Percentiles rank a stretch among this genome's conserved stretches.
Evolutionary conservation across 495 filamentous ascomycete genomes (phyloP).

Genomic region (Penicillium samsonianum): DNA sequence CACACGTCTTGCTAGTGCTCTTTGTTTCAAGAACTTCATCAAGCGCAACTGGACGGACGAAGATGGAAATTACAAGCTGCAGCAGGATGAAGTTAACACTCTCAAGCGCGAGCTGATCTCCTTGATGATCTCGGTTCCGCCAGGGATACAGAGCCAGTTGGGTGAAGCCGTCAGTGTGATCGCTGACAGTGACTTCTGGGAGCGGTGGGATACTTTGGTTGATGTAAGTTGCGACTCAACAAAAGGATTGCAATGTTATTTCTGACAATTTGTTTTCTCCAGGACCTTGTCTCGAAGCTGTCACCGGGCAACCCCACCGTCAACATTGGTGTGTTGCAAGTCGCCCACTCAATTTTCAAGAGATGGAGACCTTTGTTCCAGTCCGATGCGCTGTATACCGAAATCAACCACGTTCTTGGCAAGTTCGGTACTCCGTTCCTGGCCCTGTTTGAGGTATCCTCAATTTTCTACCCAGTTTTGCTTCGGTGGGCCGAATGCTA

Average conservation of each 20-base stretch:
- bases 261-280: slow-evolving; percentile 2
- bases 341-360: slow-evolving; percentile 97
- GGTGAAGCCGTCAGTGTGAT: slow-evolving; percentile 96
- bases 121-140: slow-evolving; percentile 89
- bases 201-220: slow-evolving; percentile 89
- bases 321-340: slow-evolving; percentile 93
- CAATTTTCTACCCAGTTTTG: slow-evolving; percentile 13
- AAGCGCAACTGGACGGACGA: slow-evolving; percentile 91
- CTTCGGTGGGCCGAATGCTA: slow-evolving; percentile 10
- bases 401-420: slow-evolving; percentile 89
- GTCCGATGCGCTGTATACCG: slow-evolving; percentile 85
- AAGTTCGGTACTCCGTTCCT: slow-evolving; percentile 84
- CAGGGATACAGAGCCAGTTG: slow-evolving; percentile 85
- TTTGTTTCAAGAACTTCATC: slow-evolving; percentile 99
- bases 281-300: slow-evolving; percentile 88
- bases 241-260: not conserved
- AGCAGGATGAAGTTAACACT: slow-evolving; percentile 72
- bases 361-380: slow-evolving; percentile 92
- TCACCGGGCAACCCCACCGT: slow-evolving; percentile 71
- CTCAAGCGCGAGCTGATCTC: slow-evolving; percentile 95
- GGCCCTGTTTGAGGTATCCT: slow-evolving; percentile 65
- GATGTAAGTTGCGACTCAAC: slow-evolving; percentile 51
- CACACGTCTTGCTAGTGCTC: slow-evolving; percentile 82
- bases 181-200: slow-evolving; percentile 96
- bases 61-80: slow-evolving; percentile 86